A percentile compares a stretch with the other conserved stretches of the same genome.
Evolutionary conservation across 2,329 filamentous ascomycete genomes (phyloP).

Genomic region (Aspergillus floridensis): DNA sequence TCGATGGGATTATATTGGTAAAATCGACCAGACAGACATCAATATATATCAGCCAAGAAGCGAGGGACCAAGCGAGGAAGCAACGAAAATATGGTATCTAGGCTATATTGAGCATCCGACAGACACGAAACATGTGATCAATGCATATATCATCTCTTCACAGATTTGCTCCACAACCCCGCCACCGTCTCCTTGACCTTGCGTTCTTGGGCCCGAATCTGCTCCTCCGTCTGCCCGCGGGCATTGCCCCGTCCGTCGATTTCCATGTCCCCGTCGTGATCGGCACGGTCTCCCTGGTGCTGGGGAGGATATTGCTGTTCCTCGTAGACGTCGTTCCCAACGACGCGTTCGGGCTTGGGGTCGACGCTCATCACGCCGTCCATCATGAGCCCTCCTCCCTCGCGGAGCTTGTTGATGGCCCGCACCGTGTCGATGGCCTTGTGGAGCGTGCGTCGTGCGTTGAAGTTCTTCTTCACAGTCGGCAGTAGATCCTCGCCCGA

Average conservation of each 20-base stretch:
- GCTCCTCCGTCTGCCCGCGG: constrained; percentile 60
- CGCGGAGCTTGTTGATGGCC: constrained; percentile 65
- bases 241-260: constrained; percentile 60
- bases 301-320: constrained; percentile 22
- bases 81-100: constrained; percentile 1
- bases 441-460: constrained; percentile 62
- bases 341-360: constrained; percentile 50
- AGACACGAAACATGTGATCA: neutral
- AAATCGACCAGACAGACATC: neutral
- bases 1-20: neutral
- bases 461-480: constrained; percentile 69
- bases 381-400: constrained; percentile 62
- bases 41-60: neutral
- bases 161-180: constrained; percentile 51
- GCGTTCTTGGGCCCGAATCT: constrained; percentile 60
- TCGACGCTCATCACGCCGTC: constrained; percentile 59
- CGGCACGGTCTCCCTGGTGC: constrained; percentile 16
- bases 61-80: neutral
- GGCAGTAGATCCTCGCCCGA: constrained; percentile 58
- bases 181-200: constrained; percentile 58
- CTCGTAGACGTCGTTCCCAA: constrained; percentile 43
- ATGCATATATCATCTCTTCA: neutral
- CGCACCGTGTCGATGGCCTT: constrained; percentile 67
- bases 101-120: neutral
- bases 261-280: constrained; percentile 43